Percentiles rank a stretch among this genome's conserved stretches.
These are phyloP conservation scores for Pleurotus platypus DNA, from an alignment of 768 basidiomycete species.

Conservation along the genomic window DNA sequence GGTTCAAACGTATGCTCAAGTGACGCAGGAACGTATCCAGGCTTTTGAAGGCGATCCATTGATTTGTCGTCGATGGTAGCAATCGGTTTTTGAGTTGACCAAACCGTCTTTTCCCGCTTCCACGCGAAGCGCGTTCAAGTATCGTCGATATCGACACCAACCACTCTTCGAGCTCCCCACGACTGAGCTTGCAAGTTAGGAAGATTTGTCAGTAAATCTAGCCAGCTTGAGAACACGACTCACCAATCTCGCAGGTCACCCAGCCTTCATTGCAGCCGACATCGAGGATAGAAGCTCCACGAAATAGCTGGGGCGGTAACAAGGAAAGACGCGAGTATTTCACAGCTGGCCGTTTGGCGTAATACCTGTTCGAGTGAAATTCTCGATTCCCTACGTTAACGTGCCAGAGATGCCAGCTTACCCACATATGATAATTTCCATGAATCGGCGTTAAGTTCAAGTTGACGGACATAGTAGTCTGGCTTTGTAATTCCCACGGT, in stretches of 20 bases:
- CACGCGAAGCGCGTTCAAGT: conserved; percentile 72
- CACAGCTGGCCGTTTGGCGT: conserved; percentile 62
- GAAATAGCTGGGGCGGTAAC: conserved; percentile 53
- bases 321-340: conserved; percentile 64
- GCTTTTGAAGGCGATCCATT: not conserved
- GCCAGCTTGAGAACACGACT: conserved; percentile 6
- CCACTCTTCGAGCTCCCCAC: conserved; percentile 56
- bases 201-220: not conserved
- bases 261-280: conserved; percentile 86
- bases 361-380: conserved; percentile 47
- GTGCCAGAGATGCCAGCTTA: conserved; percentile 1
- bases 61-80: not conserved
- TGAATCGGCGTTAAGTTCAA: conserved; percentile 36
- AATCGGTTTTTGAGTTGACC: conserved; percentile 61
- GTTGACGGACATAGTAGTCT: not conserved
- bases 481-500: not conserved
- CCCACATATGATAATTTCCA: conserved; percentile 74
- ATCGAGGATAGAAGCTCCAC: conserved; percentile 64
- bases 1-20: conserved; percentile 74
- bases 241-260: conserved; percentile 84
- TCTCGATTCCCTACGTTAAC: not conserved
- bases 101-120: conserved; percentile 63
- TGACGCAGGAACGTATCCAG: conserved; percentile 72
- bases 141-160: conserved; percentile 86
- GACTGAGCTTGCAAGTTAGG: conserved; percentile 48